phyloP scores from a whole-genome alignment of 495 filamentous ascomycete species.

The Podospora pseudopauciseta region DNA sequence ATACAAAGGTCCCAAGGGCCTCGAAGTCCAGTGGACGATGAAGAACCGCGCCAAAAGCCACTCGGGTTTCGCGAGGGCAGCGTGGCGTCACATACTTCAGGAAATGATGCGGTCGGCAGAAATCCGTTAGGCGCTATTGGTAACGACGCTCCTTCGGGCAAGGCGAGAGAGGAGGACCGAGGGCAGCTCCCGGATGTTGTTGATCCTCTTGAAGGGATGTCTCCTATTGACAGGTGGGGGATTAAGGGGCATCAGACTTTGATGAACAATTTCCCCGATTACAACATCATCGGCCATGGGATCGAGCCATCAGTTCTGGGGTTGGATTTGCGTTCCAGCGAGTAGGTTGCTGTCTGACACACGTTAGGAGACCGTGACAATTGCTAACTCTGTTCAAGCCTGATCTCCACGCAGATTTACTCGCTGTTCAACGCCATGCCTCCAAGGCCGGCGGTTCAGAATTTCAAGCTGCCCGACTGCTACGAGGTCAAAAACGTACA shows the following conservation, averaged over 20 bases:
- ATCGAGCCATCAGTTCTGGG: conserved; percentile 75
- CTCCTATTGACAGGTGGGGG: conserved; percentile 73
- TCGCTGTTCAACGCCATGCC: conserved; percentile 69
- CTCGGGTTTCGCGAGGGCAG: conserved; percentile 42
- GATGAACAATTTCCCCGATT: conserved; percentile 75
- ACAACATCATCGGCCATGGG: conserved; percentile 69
- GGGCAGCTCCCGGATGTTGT: conserved; percentile 24
- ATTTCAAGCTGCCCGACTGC: conserved; percentile 74
- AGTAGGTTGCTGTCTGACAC: conserved; percentile 50
- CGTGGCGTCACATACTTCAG: conserved; percentile 33
- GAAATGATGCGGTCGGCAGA: conserved; percentile 34
- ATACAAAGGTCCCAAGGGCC: conserved; percentile 39
- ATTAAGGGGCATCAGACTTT: conserved; percentile 73
- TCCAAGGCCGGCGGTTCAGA: conserved; percentile 69
- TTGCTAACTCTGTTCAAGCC: conserved; percentile 22
- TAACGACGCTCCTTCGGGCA: conserved; percentile 37
- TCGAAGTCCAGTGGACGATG: conserved; percentile 36
- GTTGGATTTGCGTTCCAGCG: conserved; percentile 72
- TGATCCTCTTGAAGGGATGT: conserved; percentile 70
- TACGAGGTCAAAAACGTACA: conserved; percentile 87
- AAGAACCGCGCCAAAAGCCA: conserved; percentile 42
- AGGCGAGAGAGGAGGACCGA: conserved; percentile 41
- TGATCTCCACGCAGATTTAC: conserved; percentile 47
- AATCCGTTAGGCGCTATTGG: conserved; percentile 49
- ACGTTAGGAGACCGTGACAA: too few species aligned